Evolutionary conservation across 257 asterid species (phyloP), one percentile per base, ranked within the genome.

Genomic region (Salvia rosmarinus): DNA sequence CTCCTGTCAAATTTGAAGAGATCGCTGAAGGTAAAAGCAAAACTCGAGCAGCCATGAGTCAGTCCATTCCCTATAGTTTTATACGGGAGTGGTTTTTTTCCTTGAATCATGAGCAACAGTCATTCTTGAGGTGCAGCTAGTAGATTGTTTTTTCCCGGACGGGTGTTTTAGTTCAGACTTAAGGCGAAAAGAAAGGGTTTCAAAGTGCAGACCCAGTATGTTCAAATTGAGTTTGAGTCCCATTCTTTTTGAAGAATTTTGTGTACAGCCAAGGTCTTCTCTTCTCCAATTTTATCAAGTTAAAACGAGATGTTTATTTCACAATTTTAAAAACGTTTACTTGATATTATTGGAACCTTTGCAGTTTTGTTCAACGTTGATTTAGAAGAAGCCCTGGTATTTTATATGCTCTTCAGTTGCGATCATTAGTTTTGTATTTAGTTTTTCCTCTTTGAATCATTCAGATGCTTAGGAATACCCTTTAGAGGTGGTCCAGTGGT

Each of bases 51-150:
- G 49, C 66, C 55, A 52, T 32, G 40, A 74, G 77, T 79, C 85
- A 76, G 40, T 80, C 81, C 23, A 28, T 73, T 51, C 82, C 88
- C 61, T 73, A 60, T 40, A 75, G 69, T 16, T 78, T 82, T 70
- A 50, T 88, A 71, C 77, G 80, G 82, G 81, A 75, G 67, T 94
- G 99, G 99, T 89, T 87, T 67, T 81, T 54, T 23, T 80, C 74
- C 28, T 81, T 94, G 81, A 81, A 75, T 70, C 12, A 62, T 3
- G 95, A 86, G 80, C 91, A 91, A 14, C 91, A 75, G 68, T 85
- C 86, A 14, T 80, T 81, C 68, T 77, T 86, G 75, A 82, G 78
- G 77, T 77, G 58, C 68, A 51, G 46, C 34, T 47, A 1, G 30
- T 37, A 43, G 49, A 13, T 52, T 13, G 40, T 70, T 54, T 55